These are phyloP conservation scores for Neonectria sp. DNA, from an alignment of 2,329 filamentous ascomycete genomes.

Conservation along the genomic window DNA sequence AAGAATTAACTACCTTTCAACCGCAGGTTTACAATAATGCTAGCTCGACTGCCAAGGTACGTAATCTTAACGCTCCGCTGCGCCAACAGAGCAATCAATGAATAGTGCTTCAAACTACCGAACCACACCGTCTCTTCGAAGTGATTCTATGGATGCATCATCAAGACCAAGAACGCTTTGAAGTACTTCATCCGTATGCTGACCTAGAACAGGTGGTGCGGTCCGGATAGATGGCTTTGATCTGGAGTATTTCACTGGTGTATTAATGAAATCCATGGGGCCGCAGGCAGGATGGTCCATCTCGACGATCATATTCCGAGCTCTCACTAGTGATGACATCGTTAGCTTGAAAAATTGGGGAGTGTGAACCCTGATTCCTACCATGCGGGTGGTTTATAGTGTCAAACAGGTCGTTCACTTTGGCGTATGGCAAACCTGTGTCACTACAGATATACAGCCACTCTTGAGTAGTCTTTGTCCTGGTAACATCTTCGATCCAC, in stretches of 20 bases:
- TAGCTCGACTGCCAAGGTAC: no score
- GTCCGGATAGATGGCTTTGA: slow-evolving; percentile 81
- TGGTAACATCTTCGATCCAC: slow-evolving; percentile 82
- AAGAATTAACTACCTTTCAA: no score
- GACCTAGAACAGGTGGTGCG: slow-evolving; percentile 85
- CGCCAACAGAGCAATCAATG: no score
- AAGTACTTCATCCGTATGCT: slow-evolving; percentile 87
- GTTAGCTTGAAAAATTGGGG: no score
- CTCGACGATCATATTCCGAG: slow-evolving; percentile 89
- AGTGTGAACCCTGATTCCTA: slow-evolving; percentile 47
- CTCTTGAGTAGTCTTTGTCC: slow-evolving; percentile 82
- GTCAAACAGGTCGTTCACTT: slow-evolving; percentile 91
- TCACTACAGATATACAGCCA: slow-evolving; percentile 90
- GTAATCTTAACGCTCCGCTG: no score
- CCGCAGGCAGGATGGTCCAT: slow-evolving; percentile 87
- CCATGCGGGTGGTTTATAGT: slow-evolving; percentile 89
- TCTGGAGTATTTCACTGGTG: slow-evolving; percentile 92
- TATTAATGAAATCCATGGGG: slow-evolving; percentile 88
- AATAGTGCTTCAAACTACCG: no score
- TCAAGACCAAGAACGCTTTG: neutral
- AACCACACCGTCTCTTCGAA: no score
- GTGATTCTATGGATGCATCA: neutral
- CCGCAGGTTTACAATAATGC: no score
- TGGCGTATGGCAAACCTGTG: slow-evolving; percentile 89
- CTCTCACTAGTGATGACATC: slow-evolving; percentile 50